Percentiles rank a stretch among this genome's conserved stretches.
phyloP scores from a whole-genome alignment of 352 stramenopile species.

The Globisporangium acanthophoron region DNA sequence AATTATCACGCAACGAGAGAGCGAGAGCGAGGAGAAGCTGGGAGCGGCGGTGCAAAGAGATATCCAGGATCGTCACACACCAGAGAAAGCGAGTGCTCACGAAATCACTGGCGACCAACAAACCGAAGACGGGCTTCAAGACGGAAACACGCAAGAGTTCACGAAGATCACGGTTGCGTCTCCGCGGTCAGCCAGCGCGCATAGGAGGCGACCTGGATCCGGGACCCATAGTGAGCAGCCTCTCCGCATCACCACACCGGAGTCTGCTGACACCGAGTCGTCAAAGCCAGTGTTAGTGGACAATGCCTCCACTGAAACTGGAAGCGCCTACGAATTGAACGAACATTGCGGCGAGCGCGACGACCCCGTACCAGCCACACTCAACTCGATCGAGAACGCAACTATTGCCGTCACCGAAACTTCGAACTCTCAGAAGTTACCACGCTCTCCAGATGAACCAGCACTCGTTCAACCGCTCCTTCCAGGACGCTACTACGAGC shows the following conservation, averaged over 20 bases:
- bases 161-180: slow-evolving; percentile 3
- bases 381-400: too few species aligned
- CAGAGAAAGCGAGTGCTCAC: background rate
- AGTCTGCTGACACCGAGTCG: background rate
- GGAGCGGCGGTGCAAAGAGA: background rate
- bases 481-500: slow-evolving; percentile 14
- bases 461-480: slow-evolving; percentile 8
- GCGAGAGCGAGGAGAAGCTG: background rate
- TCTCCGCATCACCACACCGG: background rate
- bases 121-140: background rate
- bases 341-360: too few species aligned
- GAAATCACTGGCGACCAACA: background rate
- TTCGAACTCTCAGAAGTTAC: background rate
- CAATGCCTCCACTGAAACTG: background rate
- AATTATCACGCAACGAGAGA: slow-evolving; percentile 21
- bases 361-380: background rate
- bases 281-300: background rate
- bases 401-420: too few species aligned
- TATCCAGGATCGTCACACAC: background rate
- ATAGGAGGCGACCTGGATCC: background rate
- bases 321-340: background rate
- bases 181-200: slow-evolving; percentile 3
- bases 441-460: background rate
- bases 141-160: slow-evolving; percentile 1
- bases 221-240: background rate